Evolutionary conservation across 768 basidiomycete species (phyloP), one percentile per base, ranked within the genome.

Genomic region (Termitomyces sp.): DNA sequence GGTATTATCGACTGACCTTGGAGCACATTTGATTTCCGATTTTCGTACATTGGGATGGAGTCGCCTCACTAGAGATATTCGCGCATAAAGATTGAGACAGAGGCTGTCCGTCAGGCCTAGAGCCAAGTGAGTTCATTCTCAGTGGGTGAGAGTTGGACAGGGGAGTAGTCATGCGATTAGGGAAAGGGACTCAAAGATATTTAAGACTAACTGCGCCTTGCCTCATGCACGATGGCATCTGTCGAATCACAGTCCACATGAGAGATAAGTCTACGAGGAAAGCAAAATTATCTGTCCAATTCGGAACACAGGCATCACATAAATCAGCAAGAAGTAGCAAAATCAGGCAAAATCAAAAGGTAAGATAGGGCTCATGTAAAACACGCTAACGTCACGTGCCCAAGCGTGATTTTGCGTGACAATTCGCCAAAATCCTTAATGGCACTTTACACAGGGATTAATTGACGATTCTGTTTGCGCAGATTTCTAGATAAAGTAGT

Each of bases 71-170:
- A 33, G 51, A 54, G 30, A 61, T 48, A 49, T 71, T 72, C n/a
- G 65, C 70, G 54, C 72, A 73, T 59, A 66, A 58, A 26, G 64
- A 59, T 44, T 61, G 63, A 50, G 64, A 66, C 20, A 72, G 60
- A 3, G 71, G 63, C 32, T 57, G 61, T 13, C 71, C 69, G 43
- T 62, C 59, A 12, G 61, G 62, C 14, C 61, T 64, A 54, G 71
- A 71, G n/a, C 72, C 72, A 56, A 73, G 52, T 18, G 28, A 4
- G 18, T 13, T 28, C 52, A 52, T 40, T 52, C 4, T 10, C 13
- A 53, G 28, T 14, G 38, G 35, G 26, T 38, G 26, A 9, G 23
- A 18, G 26, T 38, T 3, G 26, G 14, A 28, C 7, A 28, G 12
- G 26, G 9, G 30, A 26, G 9, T 23, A 10, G 35, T 2, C 9